Conservation (phyloP, 1,139 yeast genomes). For the Arxiozyma telluris region DNA sequence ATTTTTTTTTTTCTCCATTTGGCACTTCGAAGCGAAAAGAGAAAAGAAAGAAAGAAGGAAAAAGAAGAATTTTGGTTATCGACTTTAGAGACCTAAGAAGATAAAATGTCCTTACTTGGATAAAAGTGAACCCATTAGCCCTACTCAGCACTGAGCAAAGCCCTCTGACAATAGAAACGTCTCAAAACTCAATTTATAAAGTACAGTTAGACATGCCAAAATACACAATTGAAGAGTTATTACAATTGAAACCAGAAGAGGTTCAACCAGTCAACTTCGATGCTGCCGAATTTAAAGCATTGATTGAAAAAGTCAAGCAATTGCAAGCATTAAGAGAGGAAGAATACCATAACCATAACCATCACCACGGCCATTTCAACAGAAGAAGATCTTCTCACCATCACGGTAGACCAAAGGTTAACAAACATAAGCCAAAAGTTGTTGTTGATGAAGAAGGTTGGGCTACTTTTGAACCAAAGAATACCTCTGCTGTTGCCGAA, state of each 20-base stretch:
- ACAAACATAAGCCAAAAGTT: constrained; percentile 49
- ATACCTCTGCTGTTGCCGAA: constrained; percentile 34
- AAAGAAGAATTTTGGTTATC: no score
- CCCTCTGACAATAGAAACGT: neutral
- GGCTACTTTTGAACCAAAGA: constrained; percentile 48
- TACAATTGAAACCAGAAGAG: constrained; percentile 48
- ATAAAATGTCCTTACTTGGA: no score
- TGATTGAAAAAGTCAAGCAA: constrained; percentile 56
- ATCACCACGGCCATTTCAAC: constrained; percentile 34
- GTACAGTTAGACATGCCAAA: constrained; percentile 28
- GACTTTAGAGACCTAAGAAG: no score
- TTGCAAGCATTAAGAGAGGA: constrained; percentile 33
- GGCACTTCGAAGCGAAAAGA: no score
- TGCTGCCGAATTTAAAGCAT: constrained; percentile 52
- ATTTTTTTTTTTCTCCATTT: no score
- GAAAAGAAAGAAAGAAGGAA: no score
- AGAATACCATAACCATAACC: constrained; percentile 15
- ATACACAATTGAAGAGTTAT: constrained; percentile 65
- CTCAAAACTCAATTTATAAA: neutral
- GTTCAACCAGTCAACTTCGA: constrained; percentile 55
- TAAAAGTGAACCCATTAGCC: no score
- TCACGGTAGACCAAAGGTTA: constrained; percentile 43
- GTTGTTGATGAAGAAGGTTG: constrained; percentile 67
- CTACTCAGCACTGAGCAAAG: neutral
- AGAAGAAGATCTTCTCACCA: constrained; percentile 47